phyloP scores from a whole-genome alignment of 306 rosid genomes.

The Spatholobus suberectus region DNA sequence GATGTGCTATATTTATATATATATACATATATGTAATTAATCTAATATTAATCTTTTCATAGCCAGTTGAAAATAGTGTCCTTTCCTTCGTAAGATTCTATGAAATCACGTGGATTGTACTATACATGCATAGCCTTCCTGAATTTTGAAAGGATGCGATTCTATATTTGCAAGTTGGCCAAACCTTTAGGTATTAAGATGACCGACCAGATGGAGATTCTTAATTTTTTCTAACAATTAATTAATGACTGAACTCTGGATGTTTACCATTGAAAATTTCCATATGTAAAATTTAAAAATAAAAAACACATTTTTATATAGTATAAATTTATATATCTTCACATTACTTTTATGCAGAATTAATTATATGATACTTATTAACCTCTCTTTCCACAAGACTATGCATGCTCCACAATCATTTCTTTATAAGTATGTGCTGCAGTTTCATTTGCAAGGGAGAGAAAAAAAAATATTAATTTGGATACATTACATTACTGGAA shows the following conservation, averaged over 20 bases:
- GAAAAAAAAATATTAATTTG: neutral
- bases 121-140: slow-evolving; percentile 30
- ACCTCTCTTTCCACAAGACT: neutral
- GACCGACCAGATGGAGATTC: slow-evolving; percentile 30
- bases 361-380: neutral
- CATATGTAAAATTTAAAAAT: neutral
- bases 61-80: slow-evolving; percentile 27
- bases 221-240: slow-evolving; percentile 24
- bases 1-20: neutral
- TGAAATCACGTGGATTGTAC: slow-evolving; percentile 43
- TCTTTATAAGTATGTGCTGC: neutral
- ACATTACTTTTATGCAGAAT: neutral
- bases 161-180: slow-evolving; percentile 45
- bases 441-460: neutral
- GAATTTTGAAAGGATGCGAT: slow-evolving; percentile 18
- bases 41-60: neutral
- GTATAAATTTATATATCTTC: neutral
- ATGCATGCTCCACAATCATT: neutral
- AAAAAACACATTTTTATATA: neutral
- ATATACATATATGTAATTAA: neutral
- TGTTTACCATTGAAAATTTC: neutral
- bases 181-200: slow-evolving; percentile 44
- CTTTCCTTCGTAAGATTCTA: slow-evolving; percentile 34
- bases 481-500: neutral
- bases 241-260: neutral